Evolutionary conservation across 1,139 yeast species (phyloP), one percentile per base, ranked within the genome.

Genomic region (Suhomyces maxii): DNA sequence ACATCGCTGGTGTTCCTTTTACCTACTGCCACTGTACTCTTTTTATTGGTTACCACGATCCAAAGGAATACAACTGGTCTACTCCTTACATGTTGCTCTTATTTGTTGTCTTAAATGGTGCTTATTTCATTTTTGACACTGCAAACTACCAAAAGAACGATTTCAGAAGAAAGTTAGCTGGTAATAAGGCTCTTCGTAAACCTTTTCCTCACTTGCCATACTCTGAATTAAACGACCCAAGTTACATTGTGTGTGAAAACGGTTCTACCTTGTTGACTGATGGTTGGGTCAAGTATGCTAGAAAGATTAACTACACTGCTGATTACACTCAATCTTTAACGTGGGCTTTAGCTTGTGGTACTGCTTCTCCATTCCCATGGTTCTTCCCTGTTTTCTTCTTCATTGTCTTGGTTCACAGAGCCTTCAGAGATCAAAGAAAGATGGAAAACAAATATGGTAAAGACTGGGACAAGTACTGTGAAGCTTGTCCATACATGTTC

Each of bases 1-100:
- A 93, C 73, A 89, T 93, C 68, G 97, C 98, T 34, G 99, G 99
- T 59, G 99, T 93, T 36, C 99, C 99, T 44, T 93, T 84, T 82
- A 93, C 98, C 41, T 93, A 93, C 74, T 89, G 97, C 69, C 97
- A 90, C 66, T 86, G 95, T 67, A 88, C 96, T 9, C 76, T 93
- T 57, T 93, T 72, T 73, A 69, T 93, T 60, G 84, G 83, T 54
- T 84, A 83, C 71, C 96, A 88, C 67, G 80, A 88, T 50, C 98
- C 98, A 40, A 58, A 73, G 32, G 96, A 87, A 62, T 93, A 93
- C 72, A 67, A 75, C 47, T 84, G 93, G 87, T 78, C 93, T 8
- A 64, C 75, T 32, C 51, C 59, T 26, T 88, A 85, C 75, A 82
- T 83, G 64, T 60, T 73, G 31, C 64, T 77, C 40, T 70, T 89